Percentiles rank a stretch among this genome's conserved stretches.
phyloP scores from a whole-genome alignment of 257 asterid species.

The Penstemon barbatus region DNA sequence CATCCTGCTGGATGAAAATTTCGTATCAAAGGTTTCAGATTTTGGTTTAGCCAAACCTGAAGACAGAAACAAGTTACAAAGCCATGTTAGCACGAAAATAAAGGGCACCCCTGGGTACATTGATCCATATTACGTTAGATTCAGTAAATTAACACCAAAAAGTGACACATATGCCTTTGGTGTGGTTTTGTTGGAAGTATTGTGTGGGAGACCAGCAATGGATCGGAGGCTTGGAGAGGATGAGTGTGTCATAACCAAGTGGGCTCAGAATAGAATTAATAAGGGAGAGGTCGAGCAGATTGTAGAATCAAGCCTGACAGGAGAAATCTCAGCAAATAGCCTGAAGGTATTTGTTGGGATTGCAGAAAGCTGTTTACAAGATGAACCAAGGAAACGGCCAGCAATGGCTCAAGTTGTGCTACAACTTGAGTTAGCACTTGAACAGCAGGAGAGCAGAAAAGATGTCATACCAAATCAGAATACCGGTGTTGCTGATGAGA shows the following conservation, averaged over 20 bases:
- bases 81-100: constrained; percentile 49
- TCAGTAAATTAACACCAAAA: constrained; percentile 42
- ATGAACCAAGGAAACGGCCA: constrained; percentile 49
- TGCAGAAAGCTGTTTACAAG: constrained; percentile 45
- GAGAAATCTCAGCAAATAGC: constrained; percentile 37
- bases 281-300: constrained; percentile 42
- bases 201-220: constrained; percentile 50
- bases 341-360: constrained; percentile 38
- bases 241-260: constrained; percentile 32
- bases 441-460: constrained; percentile 33
- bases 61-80: constrained; percentile 35
- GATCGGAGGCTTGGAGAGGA: constrained; percentile 36
- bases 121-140: constrained; percentile 49
- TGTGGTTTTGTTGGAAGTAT: constrained; percentile 48
- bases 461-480: constrained; percentile 10
- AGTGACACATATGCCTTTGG: constrained; percentile 63
- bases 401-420: constrained; percentile 34
- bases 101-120: constrained; percentile 61
- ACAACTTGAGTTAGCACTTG: constrained; percentile 36
- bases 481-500: constrained; percentile 13
- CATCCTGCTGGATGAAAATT: constrained; percentile 51
- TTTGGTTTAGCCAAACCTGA: constrained; percentile 62
- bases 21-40: constrained; percentile 59
- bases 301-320: constrained; percentile 36
- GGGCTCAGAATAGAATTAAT: constrained; percentile 43